Conservation (phyloP, 176 grass and related monocot genomes). For the Oryza punctata region DNA sequence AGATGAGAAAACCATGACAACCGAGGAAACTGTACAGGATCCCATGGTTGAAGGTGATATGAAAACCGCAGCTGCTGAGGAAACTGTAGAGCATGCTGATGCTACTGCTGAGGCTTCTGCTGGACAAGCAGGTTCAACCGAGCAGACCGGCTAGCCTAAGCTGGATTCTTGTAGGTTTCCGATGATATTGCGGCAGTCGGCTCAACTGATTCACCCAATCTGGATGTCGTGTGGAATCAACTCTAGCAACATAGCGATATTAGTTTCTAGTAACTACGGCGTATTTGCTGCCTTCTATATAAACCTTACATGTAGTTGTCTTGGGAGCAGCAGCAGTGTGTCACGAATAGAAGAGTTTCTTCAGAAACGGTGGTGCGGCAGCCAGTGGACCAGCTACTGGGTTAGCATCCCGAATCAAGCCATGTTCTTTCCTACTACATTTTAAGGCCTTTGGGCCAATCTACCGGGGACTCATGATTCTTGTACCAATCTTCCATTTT, state of each 20-base stretch:
- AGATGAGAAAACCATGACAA: neutral
- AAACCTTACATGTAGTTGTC: slow-evolving; percentile 29
- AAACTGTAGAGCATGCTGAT: neutral
- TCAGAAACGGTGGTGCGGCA: neutral
- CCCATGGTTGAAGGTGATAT: neutral
- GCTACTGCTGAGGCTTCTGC: neutral
- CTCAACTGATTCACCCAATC: slow-evolving; percentile 36
- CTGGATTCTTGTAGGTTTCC: slow-evolving; percentile 20
- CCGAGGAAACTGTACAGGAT: neutral
- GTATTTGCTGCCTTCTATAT: slow-evolving; percentile 10
- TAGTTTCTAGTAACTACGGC: slow-evolving; percentile 41
- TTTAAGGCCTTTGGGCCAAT: slow-evolving; percentile 9
- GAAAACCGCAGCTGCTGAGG: neutral
- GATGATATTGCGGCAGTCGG: slow-evolving; percentile 34
- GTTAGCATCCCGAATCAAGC: slow-evolving; percentile 18
- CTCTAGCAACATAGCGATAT: slow-evolving; percentile 35
- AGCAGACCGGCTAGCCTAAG: slow-evolving; percentile 28
- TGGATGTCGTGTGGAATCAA: slow-evolving; percentile 33
- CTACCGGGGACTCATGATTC: slow-evolving; percentile 26
- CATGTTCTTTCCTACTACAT: slow-evolving; percentile 38
- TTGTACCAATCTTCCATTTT: slow-evolving; percentile 46
- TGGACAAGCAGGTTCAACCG: slow-evolving; percentile 26
- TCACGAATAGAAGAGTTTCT: slow-evolving; percentile 26
- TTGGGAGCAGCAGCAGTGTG: slow-evolving; percentile 8
- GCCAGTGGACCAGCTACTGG: neutral